A percentile compares a stretch with the other conserved stretches of the same genome.
Evolutionary conservation across 176 grass and related monocot genomes (phyloP).

Genomic region (Pontederia crassipes): DNA sequence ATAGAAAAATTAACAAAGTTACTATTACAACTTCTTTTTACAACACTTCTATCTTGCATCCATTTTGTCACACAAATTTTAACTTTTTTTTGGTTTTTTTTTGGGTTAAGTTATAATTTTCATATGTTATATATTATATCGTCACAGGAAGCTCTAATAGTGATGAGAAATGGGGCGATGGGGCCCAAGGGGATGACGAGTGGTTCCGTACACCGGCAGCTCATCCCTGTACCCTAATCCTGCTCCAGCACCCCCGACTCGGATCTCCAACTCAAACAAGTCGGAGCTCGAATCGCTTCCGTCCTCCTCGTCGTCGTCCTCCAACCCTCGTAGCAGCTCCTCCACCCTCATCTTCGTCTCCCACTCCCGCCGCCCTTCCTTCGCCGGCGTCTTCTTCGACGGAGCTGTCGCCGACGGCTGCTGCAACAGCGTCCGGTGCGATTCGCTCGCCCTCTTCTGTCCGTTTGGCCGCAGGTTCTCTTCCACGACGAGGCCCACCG

Average conservation of each 20-base stretch:
- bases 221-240: constrained; percentile 10
- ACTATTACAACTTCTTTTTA: no score
- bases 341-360: constrained; percentile 26
- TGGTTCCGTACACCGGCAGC: constrained; percentile 19
- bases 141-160: no score
- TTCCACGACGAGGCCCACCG: constrained; percentile 15
- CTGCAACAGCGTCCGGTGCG: no score
- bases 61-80: no score
- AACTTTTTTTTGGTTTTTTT: no score
- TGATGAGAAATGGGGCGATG: no score
- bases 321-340: neutral
- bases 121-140: no score
- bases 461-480: constrained; percentile 23
- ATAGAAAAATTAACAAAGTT: no score
- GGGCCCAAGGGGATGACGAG: neutral
- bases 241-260: neutral
- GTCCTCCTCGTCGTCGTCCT: neutral
- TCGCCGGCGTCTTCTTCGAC: constrained; percentile 11
- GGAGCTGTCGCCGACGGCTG: no score
- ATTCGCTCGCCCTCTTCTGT: constrained; percentile 10
- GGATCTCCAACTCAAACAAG: constrained; percentile 54
- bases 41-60: no score
- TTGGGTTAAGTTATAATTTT: no score
- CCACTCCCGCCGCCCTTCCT: constrained; percentile 28
- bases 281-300: constrained; percentile 58